Evolutionary conservation across 2,329 filamentous ascomycete species (phyloP).

Genomic region (Sporothrix globosa): DNA sequence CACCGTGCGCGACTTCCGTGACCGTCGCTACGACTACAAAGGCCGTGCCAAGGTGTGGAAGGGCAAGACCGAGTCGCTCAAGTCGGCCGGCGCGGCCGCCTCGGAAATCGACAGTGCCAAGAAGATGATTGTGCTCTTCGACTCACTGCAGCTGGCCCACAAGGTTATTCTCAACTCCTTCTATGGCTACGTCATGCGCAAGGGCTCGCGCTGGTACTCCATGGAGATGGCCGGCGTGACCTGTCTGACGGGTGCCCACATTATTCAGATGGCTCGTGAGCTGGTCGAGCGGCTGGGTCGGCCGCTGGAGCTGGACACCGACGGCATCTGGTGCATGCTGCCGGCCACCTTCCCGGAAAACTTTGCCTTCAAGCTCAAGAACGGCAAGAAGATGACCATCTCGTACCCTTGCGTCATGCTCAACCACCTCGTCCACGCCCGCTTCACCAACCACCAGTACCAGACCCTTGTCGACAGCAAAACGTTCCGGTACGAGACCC

Average conservation of each 20-base stretch:
- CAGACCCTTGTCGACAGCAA: constrained; percentile 80
- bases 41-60: constrained; percentile 99
- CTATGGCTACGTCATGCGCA: constrained; percentile 99
- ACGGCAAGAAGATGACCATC: constrained; percentile 93
- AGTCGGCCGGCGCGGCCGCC: constrained; percentile 74
- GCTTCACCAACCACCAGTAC: constrained; percentile 97
- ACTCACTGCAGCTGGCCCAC: constrained; percentile 94
- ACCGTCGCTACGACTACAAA: constrained; percentile 97
- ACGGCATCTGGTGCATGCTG: constrained; percentile 99
- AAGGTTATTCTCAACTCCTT: constrained; percentile 99
- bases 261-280: constrained; percentile 94
- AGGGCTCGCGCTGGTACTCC: constrained; percentile 98
- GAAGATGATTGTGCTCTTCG: constrained; percentile 97
- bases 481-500: constrained; percentile 89
- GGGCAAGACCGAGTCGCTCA: constrained; percentile 86
- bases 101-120: constrained; percentile 88
- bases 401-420: constrained; percentile 99
- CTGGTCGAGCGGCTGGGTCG: constrained; percentile 91
- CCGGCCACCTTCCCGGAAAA: constrained; percentile 96
- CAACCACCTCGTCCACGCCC: constrained; percentile 92
- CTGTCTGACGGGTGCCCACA: constrained; percentile 91
- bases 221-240: constrained; percentile 99
- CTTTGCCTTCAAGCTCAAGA: constrained; percentile 90
- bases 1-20: constrained; percentile 93
- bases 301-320: constrained; percentile 92